Conservation (phyloP, 345 rosid species). For the Lepidium aucheri region DNA sequence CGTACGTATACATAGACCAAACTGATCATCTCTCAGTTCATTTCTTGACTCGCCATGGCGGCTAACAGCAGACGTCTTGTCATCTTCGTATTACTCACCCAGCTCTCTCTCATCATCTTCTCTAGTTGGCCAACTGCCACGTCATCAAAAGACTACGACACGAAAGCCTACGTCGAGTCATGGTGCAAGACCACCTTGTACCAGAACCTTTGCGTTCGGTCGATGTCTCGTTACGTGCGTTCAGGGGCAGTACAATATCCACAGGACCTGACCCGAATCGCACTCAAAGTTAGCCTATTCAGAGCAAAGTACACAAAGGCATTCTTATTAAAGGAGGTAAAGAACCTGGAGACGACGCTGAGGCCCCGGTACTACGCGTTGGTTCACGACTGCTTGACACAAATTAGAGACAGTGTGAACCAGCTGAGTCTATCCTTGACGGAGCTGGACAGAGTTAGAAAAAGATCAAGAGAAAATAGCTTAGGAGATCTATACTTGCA, state of each 20-base stretch:
- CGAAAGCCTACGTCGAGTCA: conserved; percentile 34
- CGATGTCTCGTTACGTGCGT: conserved; percentile 38
- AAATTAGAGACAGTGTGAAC: conserved; percentile 42
- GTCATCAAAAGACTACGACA: conserved; percentile 7
- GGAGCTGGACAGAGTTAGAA: conserved; percentile 42
- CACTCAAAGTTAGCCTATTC: conserved; percentile 58
- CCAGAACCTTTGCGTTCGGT: conserved; percentile 43
- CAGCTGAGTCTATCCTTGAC: conserved; percentile 52
- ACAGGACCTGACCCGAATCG: conserved; percentile 50
- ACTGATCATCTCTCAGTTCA: neutral
- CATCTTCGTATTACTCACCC: conserved; percentile 11
- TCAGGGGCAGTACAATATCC: conserved; percentile 35
- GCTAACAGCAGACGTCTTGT: conserved; percentile 2
- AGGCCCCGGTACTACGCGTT: conserved; percentile 38
- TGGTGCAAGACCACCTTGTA: conserved; percentile 56
- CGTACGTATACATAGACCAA: neutral
- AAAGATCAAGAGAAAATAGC: neutral
- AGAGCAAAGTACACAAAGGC: conserved; percentile 40
- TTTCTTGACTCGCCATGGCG: conserved; percentile 1
- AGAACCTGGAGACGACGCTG: conserved; percentile 26
- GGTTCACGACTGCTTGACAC: conserved; percentile 56
- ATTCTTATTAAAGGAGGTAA: conserved; percentile 41
- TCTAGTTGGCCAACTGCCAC: neutral
- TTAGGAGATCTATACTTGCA: conserved; percentile 38
- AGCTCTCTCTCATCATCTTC: conserved; percentile 11